phyloP scores from a whole-genome alignment of 192 early-diverging fungal species.

The Coemansia sp. region DNA sequence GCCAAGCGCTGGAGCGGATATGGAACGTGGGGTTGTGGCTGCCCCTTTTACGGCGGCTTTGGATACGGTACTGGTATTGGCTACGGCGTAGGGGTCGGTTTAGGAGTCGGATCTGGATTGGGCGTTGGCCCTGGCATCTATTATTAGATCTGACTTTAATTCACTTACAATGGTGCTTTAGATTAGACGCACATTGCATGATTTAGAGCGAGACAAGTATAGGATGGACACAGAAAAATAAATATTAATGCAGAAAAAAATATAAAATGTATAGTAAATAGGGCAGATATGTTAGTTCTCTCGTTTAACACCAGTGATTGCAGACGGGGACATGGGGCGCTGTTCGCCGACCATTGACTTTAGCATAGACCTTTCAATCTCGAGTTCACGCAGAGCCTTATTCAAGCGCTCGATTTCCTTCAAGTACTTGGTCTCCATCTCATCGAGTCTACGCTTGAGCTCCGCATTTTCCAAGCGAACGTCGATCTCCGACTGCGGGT shows the following conservation, averaged over 20 bases:
- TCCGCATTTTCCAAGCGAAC: slow-evolving; percentile 41
- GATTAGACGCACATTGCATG: too few species aligned
- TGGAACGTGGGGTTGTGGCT: slow-evolving; percentile 1
- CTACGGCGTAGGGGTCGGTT: not conserved
- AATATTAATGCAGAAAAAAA: slow-evolving; percentile 9
- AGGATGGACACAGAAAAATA: not conserved
- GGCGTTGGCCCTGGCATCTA: not conserved
- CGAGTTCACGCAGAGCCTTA: slow-evolving; percentile 32
- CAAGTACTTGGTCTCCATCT: slow-evolving; percentile 47
- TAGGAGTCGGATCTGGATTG: not conserved
- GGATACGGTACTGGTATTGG: not conserved
- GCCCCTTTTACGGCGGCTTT: not conserved
- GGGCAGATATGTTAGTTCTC: not conserved
- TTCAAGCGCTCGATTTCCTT: slow-evolving; percentile 39
- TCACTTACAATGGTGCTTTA: too few species aligned
- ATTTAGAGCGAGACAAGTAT: not conserved
- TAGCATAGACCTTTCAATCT: slow-evolving; percentile 53
- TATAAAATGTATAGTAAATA: not conserved
- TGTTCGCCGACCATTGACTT: slow-evolving; percentile 43
- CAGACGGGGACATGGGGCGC: not conserved
- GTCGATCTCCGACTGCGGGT: slow-evolving; percentile 43
- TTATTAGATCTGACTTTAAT: not conserved
- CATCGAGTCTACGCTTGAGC: slow-evolving; percentile 45
- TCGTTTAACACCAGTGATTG: not conserved
- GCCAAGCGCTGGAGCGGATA: slow-evolving; percentile 8